These are phyloP conservation scores for Echeveria elegans DNA, from an alignment of 164 flowering plant genomes.

Conservation along the genomic window DNA sequence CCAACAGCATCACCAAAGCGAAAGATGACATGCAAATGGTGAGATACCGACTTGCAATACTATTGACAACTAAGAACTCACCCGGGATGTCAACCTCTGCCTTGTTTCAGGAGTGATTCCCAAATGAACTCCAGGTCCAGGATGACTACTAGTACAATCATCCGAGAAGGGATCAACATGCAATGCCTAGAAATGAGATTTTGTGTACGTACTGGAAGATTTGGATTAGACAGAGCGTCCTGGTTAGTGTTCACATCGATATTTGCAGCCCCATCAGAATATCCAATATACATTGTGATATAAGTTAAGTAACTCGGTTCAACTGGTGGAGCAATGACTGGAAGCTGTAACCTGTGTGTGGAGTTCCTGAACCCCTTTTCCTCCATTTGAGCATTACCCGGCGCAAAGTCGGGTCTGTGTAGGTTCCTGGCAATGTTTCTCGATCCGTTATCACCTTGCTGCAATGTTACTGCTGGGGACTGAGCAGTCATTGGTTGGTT, in stretches of 20 bases:
- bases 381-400: not conserved
- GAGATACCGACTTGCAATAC: too few relatives aligned
- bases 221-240: not conserved
- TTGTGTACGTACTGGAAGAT: too few relatives aligned
- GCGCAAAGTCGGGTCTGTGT: not conserved
- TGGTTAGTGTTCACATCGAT: not conserved
- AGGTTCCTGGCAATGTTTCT: not conserved
- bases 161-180: not conserved
- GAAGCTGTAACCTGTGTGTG: conserved; percentile 5
- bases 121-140: not conserved
- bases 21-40: not conserved
- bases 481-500: not conserved
- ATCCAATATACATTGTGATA: not conserved
- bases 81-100: not conserved
- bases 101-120: not conserved
- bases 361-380: not conserved
- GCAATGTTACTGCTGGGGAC: not conserved
- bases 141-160: not conserved
- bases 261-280: not conserved
- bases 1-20: too few relatives aligned
- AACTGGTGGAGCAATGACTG: not conserved
- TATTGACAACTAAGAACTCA: not conserved
- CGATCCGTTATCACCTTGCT: not conserved
- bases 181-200: not conserved
- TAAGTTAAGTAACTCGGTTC: not conserved